Base-by-base conservation (phyloP, 2,329 filamentous ascomycete genomes). In the Domatiomyces globalis region DNA sequence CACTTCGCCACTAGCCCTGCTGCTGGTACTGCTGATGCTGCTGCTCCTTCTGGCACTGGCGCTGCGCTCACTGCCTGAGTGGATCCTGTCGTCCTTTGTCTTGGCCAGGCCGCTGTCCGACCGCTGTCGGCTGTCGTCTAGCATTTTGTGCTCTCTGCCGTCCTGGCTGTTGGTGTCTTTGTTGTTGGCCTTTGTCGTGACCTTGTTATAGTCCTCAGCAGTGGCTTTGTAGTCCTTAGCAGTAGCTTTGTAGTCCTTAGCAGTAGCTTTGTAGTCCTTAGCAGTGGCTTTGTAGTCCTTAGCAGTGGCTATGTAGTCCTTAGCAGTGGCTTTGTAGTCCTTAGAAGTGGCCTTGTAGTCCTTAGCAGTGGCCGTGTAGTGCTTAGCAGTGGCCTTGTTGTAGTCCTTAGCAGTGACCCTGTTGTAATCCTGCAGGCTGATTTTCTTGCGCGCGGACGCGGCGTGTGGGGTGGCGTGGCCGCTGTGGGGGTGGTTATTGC, bases 371-470 rank as follows among this genome's bases (percentile, higher is more conserved):
- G n/a, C n/a, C n/a, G 2, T 15, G 33, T 15, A 15, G 10, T 4
- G 8, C 33, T 39, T 39, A 15, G 33, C 15, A 15, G 10, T 39
- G 33, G n/a, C 29, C 15, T 39, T 39, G 33, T 12, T 15, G 33
- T 15, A 15, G 10, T 4, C 33, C 33, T 39, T 39, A 15, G 33
- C 15, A 15, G 10, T 39, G 33, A 39, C 78, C 54, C 72, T 76
- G 64, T 78, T 80, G 65, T 81, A 83, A 42, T 76, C 78, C 43
- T 72, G 76, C 49, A 82, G 64, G 50, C 70, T 79, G 54, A 82
- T 80, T 64, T 80, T 81, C 68, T 80, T 81, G 66, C 77, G 80
- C 20, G 63, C 55, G 18, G 69, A 10, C 59, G 64, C 49, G 61
- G 65, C 45, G 58, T 52, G 63, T 39, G 73, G 68, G 18, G 69